A percentile compares a stretch with the other conserved stretches of the same genome.
phyloP scores from a whole-genome alignment of 129 eudicot species.

The Lactuca sativa region DNA sequence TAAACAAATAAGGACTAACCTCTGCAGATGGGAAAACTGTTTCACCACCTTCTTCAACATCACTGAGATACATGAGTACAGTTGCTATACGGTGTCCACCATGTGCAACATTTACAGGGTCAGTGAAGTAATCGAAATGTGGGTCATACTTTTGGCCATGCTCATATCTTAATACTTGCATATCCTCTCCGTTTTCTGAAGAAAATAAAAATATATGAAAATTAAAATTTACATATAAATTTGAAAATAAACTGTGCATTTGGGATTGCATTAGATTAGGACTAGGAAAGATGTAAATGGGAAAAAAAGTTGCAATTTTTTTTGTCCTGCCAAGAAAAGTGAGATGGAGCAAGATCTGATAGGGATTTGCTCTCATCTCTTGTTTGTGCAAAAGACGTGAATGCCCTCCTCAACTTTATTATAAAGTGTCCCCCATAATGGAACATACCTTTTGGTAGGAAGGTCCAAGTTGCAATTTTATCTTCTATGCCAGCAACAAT shows the following conservation, averaged over 20 bases:
- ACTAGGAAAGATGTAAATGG: no score
- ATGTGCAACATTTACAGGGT: slow-evolving; percentile 79
- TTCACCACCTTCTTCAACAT: slow-evolving; percentile 92
- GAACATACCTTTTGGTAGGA: slow-evolving; percentile 84
- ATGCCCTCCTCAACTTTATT: no score
- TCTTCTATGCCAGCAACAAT: slow-evolving; percentile 92
- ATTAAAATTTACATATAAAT: neutral
- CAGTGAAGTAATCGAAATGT: slow-evolving; percentile 82
- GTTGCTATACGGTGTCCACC: slow-evolving; percentile 98
- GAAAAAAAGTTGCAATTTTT: no score
- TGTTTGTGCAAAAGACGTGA: no score
- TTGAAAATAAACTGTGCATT: neutral
- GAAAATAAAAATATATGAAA: neutral
- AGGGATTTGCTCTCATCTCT: no score
- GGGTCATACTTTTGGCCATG: slow-evolving; percentile 94
- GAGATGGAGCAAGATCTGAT: no score
- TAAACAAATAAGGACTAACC: slow-evolving; percentile 41
- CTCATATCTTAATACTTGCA: slow-evolving; percentile 86
- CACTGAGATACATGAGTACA: slow-evolving; percentile 86
- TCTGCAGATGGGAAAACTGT: slow-evolving; percentile 94
- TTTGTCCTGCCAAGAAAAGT: no score
- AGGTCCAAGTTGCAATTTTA: slow-evolving; percentile 92
- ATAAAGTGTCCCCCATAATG: slow-evolving; percentile 9
- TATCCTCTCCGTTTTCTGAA: slow-evolving; percentile 91
- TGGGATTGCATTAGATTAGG: no score